These are phyloP conservation scores for Pseudotsuga menziesii DNA, from an alignment of 75 land plant species.

Conservation along the genomic window DNA sequence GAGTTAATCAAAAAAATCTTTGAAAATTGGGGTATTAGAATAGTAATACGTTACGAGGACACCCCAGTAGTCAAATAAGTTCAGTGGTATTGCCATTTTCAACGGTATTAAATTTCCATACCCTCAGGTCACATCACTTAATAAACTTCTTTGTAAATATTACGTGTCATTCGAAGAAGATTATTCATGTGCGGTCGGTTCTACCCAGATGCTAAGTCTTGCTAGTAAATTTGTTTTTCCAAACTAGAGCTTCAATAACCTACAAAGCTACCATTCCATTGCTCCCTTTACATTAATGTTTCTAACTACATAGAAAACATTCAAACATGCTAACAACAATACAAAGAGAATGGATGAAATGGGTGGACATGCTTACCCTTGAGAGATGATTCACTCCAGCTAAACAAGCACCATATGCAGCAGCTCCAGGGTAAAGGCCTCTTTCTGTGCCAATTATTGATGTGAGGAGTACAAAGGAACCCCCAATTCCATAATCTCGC, in stretches of 20 bases:
- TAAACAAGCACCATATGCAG: slow-evolving; percentile 76
- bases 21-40: neutral
- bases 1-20: no score
- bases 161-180: neutral
- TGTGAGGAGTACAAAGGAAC: slow-evolving; percentile 75
- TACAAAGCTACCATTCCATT: neutral
- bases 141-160: neutral
- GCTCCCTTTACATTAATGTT: neutral
- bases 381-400: slow-evolving; percentile 81
- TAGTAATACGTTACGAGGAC: neutral
- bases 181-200: neutral
- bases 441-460: slow-evolving; percentile 78
- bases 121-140: neutral
- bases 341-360: neutral
- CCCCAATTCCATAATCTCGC: slow-evolving; percentile 48
- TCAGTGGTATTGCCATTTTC: neutral
- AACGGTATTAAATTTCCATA: neutral
- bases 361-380: slow-evolving; percentile 39
- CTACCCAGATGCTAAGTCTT: neutral
- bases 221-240: neutral
- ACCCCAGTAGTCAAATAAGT: neutral
- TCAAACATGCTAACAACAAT: neutral
- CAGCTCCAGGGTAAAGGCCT: slow-evolving; percentile 76
- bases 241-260: neutral
- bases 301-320: neutral